Conservation (phyloP, 768 basidiomycete species). For the Gyrodon lividus region DNA sequence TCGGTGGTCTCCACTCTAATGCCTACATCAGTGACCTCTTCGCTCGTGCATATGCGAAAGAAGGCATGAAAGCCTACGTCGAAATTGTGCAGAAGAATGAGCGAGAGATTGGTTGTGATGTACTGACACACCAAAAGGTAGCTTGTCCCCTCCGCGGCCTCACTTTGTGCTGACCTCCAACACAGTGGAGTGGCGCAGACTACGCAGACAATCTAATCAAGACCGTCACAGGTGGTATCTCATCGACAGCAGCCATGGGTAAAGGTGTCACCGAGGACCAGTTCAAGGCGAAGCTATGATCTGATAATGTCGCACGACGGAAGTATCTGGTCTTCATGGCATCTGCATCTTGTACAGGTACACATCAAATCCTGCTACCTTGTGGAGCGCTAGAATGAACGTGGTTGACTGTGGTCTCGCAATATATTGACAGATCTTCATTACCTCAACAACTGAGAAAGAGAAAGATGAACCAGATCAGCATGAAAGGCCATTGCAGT, state of each 20-base stretch:
- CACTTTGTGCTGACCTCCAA: constrained; percentile 12
- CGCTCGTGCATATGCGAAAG: constrained; percentile 82
- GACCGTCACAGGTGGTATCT: constrained; percentile 96
- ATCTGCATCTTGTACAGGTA: constrained; percentile 1
- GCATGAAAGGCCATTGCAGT: background rate
- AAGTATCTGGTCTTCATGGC: background rate
- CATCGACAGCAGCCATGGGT: constrained; percentile 99
- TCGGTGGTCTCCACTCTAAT: constrained; percentile 96
- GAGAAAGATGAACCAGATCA: background rate
- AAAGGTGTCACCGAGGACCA: constrained; percentile 92
- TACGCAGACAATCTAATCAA: constrained; percentile 89
- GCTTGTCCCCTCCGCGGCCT: constrained; percentile 14
- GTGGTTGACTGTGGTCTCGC: background rate
- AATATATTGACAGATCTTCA: background rate
- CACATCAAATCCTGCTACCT: background rate
- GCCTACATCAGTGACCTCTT: constrained; percentile 95
- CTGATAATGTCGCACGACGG: background rate
- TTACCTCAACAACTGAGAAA: background rate
- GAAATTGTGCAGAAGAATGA: constrained; percentile 92
- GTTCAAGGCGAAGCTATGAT: constrained; percentile 56
- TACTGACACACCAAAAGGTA: constrained; percentile 96
- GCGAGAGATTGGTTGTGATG: constrained; percentile 91
- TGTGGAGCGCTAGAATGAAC: background rate
- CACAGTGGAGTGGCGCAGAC: constrained; percentile 92
- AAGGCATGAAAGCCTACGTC: constrained; percentile 99